Percentiles rank a stretch among this genome's conserved stretches.
Conservation (phyloP, 345 rosid genomes). For the Carallia pectinifolia region DNA sequence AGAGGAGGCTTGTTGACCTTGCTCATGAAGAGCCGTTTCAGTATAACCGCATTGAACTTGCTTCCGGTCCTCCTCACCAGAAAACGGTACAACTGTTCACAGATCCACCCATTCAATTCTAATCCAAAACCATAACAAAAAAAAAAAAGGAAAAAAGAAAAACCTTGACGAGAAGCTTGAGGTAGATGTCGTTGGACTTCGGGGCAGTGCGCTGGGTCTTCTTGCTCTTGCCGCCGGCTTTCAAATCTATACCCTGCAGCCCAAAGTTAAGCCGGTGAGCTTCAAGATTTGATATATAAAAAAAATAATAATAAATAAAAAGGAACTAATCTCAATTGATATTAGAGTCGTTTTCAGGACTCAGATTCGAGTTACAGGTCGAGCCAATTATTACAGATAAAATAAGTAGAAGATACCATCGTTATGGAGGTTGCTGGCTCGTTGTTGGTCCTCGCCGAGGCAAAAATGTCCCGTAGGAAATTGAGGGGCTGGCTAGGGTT, state of each 20-base stretch:
- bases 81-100: constrained; percentile 76
- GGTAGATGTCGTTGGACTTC: constrained; percentile 90
- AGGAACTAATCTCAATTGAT: too few relatives aligned
- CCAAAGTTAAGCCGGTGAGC: not conserved
- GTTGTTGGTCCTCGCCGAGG: constrained; percentile 1
- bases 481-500: too few relatives aligned
- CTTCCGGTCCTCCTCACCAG: constrained; percentile 88
- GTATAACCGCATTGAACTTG: constrained; percentile 84
- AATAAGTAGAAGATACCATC: constrained; percentile 6
- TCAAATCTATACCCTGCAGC: constrained; percentile 87
- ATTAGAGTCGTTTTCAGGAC: too few relatives aligned
- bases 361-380: too few relatives aligned
- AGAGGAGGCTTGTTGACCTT: constrained; percentile 90
- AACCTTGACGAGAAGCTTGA: constrained; percentile 90
- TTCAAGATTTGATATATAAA: not conserved
- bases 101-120: not conserved
- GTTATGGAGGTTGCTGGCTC: not conserved
- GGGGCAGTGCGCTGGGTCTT: constrained; percentile 89
- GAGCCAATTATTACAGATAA: too few relatives aligned
- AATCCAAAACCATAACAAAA: not conserved
- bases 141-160: not conserved
- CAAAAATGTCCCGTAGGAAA: too few relatives aligned
- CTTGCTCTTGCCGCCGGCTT: constrained; percentile 99
- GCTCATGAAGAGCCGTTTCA: constrained; percentile 97
- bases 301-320: not conserved